Evolutionary conservation across 75 land plant species (phyloP).

Genomic region (Adiantum capillusveneris): DNA sequence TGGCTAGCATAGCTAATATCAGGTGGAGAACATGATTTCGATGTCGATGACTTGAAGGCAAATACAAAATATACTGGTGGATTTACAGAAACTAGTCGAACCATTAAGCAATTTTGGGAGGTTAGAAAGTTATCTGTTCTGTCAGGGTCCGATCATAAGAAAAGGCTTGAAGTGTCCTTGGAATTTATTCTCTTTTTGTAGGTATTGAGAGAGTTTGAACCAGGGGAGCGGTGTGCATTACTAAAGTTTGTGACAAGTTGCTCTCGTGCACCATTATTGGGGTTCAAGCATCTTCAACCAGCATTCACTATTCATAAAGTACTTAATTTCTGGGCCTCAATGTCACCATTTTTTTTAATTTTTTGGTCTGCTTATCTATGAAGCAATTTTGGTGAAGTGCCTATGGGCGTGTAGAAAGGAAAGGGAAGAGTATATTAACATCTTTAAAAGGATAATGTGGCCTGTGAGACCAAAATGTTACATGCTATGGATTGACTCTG

Average conservation of each 20-base stretch:
- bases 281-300: slow-evolving; percentile 89
- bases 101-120: slow-evolving; percentile 93
- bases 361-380: too few relatives aligned
- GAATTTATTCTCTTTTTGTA: too few relatives aligned
- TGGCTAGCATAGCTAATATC: slow-evolving; percentile 64
- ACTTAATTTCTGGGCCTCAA: not conserved
- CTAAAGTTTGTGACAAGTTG: slow-evolving; percentile 96
- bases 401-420: too few relatives aligned
- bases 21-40: slow-evolving; percentile 90
- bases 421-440: too few relatives aligned
- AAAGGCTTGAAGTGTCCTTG: too few relatives aligned
- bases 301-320: slow-evolving; percentile 95
- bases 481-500: too few relatives aligned
- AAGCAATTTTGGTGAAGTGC: too few relatives aligned
- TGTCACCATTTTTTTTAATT: not conserved
- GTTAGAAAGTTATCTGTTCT: too few relatives aligned
- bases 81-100: slow-evolving; percentile 74
- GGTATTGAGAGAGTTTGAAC: slow-evolving; percentile 64
- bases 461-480: too few relatives aligned
- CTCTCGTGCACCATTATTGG: slow-evolving; percentile 88
- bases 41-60: slow-evolving; percentile 66
- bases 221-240: slow-evolving; percentile 70
- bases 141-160: too few relatives aligned
- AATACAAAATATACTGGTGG: slow-evolving; percentile 90
- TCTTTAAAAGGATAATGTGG: too few relatives aligned